Base-by-base conservation (phyloP, 1,284 basidiomycete genomes). In the Trichosporon faecale region DNA sequence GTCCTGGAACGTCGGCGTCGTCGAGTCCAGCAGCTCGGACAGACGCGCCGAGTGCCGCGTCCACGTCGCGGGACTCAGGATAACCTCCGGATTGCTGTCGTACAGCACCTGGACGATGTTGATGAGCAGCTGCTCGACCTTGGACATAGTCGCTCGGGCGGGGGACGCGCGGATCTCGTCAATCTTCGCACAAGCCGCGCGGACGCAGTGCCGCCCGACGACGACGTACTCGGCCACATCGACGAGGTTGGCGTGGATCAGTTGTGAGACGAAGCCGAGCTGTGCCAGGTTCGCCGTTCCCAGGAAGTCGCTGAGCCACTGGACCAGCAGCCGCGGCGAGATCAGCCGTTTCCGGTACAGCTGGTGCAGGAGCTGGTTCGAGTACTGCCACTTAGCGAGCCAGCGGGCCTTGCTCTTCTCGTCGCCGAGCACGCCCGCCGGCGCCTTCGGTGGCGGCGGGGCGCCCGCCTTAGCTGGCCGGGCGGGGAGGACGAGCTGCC, bases 221-320 rank as follows among this genome's bases (percentile, higher is more conserved):
- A 68, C 68, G 4, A 77, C 63, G 67, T 79, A 77, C 33, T 85
- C 83, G n/a, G 89, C 83, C 79, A 95, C 87, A 37, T 90, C 91
- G 60, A 88, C 87, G 3, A 93, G 82, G 80, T 92, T 93, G 76
- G 94, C 92, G 73, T 94, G 91, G 4, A 89, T 87, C 18, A 97
- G 84, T 65, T 90, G 87, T 8, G 88, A 87, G 12, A 95, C 84
- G 76, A 97, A 95, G 0, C 91, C 90, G 6, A 91, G 87, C 82
- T 97, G 94, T 1, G 93, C 92, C 21, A 94, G 86, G 80, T 95
- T 94, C 74, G 90, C 90, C 0, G 85, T 85, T 7, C 84, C 80
- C 85, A 95, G 88, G 76, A 91, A 90, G 67, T 93, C 89, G 14
- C 93, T 88, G 61, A 96, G 84, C 94, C 95, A 98, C 7, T 87